Evolutionary conservation across 257 asterid species (phyloP), one percentile per base, ranked within the genome.

Genomic region (Anisodus acutangulus): DNA sequence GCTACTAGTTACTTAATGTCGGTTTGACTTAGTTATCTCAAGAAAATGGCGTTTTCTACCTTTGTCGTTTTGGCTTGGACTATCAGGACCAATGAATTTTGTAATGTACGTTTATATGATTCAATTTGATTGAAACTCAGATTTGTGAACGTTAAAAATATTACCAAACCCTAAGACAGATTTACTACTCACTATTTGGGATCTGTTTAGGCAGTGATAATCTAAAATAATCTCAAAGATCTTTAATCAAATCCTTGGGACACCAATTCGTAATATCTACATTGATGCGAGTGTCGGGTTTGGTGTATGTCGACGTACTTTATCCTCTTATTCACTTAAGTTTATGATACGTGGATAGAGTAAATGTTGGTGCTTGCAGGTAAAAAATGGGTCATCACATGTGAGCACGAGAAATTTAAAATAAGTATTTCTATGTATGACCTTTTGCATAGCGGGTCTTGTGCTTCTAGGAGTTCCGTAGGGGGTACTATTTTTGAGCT

Each of bases 251-350:
- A 49, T 47, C 43, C 41, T 22, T 22, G 19, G 80, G 43, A 49
- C 22, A n/a, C 62, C n/a, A 19, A 19, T 6, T 49, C 22, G 43
- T 74, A 19, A 19, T 39, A 41, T 74, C 60, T 49, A 49, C 19
- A 7, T 74, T 22, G 19, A 26, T 74, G 41, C 16, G 19, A 49
- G 22, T 74, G 60, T 49, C 35, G 15, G 43, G 43, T 74, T 74
- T 74, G 80, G 45, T 74, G 60, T 60, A 74, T 47, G 79, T 70
- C 13, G 17, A 72, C 19, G 39, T 45, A 72, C 80, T 45, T 71
- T 22, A 72, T 45, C 80, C 54, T 72, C 80, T n/a, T 68, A 15
- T 68, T 47, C 80, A n/a, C 62, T 74, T 51, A 74, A 74, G 62
- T 49, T 49, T 47, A 74, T 3, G 12, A 7, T 74, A 49, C 12